Base-by-base conservation (phyloP, 2,329 filamentous ascomycete genomes). In the Botrytis aclada region DNA sequence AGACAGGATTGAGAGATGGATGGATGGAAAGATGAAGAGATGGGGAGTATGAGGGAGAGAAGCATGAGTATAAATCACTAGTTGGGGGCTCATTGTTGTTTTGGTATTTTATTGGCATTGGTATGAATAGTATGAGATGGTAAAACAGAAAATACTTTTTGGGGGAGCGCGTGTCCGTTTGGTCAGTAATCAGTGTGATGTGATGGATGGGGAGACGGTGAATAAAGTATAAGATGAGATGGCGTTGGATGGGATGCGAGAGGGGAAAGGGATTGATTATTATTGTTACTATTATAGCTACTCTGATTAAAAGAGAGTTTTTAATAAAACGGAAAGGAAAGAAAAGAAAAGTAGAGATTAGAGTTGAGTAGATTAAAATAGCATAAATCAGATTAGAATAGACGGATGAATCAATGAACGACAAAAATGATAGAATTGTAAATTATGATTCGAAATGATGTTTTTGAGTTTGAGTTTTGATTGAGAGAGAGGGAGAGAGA, bases 251-350 rank as follows among this genome's bases (percentile, higher is more conserved):
- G 14, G n/a, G 18, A 9, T 56, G 3, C 14, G n/a, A 29, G 51
- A 18, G 14, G 14, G 3, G 14, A 18, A 29, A 6, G n/a, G 51
- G n/a, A 18, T 29, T 8, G n/a, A 4, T 18, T 56, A 18, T 14
- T 18, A 18, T 56, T 56, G 51, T 0, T 29, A 18, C 32, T 56
- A 14, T n/a, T 51, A n/a, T n/a, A 22, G 1, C 43, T 25, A 51
- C 14, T 7, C 51, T 29, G n/a, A 56, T 56, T 32, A 29, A 14
- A 29, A 29, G n/a, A 56, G 51, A 56, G n/a, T 18, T 56, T n/a
- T n/a, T n/a, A n/a, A n/a, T n/a, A 3, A 9, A 16, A 29, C 0
- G 51, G 25, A 7, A n/a, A 51, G 25, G n/a, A 51, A 0, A 6
- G 47, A 5, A 51, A 51, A 14, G 25, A 51, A 51, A 14, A 12